phyloP scores from a whole-genome alignment of 202 grass and related monocot genomes.

The Elaeis oleifera region DNA sequence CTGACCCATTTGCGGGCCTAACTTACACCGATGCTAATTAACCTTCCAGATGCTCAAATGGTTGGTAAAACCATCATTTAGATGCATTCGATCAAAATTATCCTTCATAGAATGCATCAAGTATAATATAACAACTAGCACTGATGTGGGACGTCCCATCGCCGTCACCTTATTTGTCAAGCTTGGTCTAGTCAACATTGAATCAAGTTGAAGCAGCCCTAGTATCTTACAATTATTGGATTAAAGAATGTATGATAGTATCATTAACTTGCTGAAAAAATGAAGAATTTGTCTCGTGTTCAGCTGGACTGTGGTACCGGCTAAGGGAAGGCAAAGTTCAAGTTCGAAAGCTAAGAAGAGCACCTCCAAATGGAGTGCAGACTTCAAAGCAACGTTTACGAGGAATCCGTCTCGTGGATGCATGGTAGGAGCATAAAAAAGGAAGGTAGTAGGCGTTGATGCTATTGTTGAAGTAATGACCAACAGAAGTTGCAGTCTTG shows the following conservation, averaged over 20 bases:
- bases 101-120: constrained; percentile 25
- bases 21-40: too few relatives aligned
- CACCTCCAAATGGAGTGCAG: not conserved
- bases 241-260: constrained; percentile 18
- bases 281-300: too few relatives aligned
- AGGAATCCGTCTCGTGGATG: constrained; percentile 2
- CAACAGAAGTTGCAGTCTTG: not conserved
- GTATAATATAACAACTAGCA: constrained; percentile 24
- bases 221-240: constrained; percentile 20
- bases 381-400: constrained; percentile 29
- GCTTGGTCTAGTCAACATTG: constrained; percentile 6
- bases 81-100: constrained; percentile 22
- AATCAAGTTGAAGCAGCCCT: constrained; percentile 22
- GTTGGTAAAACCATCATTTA: not conserved
- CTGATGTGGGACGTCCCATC: constrained; percentile 17
- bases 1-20: too few relatives aligned
- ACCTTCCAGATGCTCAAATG: too few relatives aligned
- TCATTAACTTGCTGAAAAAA: too few relatives aligned
- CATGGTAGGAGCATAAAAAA: too few relatives aligned
- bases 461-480: too few relatives aligned
- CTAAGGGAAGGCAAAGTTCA: not conserved
- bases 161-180: constrained; percentile 13
- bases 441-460: too few relatives aligned
- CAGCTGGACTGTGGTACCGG: not conserved
- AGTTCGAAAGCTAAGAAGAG: not conserved